Percentiles rank a stretch among this genome's conserved stretches.
Conservation (phyloP, 2,329 filamentous ascomycete species). For the Colletotrichum plurivorum region DNA sequence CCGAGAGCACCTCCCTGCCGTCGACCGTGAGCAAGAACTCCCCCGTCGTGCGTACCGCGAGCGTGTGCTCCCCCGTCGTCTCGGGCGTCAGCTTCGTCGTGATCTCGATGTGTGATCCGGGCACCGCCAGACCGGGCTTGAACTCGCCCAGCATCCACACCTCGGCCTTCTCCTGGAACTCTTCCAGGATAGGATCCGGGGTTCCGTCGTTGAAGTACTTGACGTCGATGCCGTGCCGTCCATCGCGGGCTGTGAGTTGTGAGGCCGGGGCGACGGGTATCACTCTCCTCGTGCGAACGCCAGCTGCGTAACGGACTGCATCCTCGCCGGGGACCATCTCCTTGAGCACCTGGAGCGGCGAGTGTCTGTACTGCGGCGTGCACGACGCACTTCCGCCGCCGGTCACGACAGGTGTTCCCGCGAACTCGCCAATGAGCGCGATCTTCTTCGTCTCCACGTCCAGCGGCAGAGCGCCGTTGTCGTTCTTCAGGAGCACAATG, state of each 20-base stretch:
- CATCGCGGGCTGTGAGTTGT: slow-evolving; percentile 30
- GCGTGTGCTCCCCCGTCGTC: slow-evolving; percentile 38
- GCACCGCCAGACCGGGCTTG: slow-evolving; percentile 37
- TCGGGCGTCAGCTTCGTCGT: slow-evolving; percentile 34
- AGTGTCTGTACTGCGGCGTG: slow-evolving; percentile 36
- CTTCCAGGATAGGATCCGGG: slow-evolving; percentile 24
- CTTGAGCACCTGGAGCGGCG: slow-evolving; percentile 31
- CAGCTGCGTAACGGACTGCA: slow-evolving; percentile 9
- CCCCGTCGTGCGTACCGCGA: slow-evolving; percentile 39
- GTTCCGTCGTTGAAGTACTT: slow-evolving; percentile 40
- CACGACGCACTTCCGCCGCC: slow-evolving; percentile 37
- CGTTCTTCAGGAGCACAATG: slow-evolving; percentile 43
- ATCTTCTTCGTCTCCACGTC: background rate
- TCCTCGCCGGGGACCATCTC: background rate
- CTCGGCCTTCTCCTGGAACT: slow-evolving; percentile 39
- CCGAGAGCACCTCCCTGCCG: slow-evolving; percentile 34
- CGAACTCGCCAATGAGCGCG: slow-evolving; percentile 32
- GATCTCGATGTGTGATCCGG: slow-evolving; percentile 39
- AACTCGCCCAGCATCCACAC: slow-evolving; percentile 43
- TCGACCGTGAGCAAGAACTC: slow-evolving; percentile 35
- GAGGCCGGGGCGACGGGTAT: slow-evolving; percentile 32
- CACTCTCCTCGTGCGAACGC: slow-evolving; percentile 35
- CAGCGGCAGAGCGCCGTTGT: slow-evolving; percentile 15
- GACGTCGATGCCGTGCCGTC: slow-evolving; percentile 37
- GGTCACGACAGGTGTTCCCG: slow-evolving; percentile 16